Evolutionary conservation across 2,329 filamentous ascomycete genomes (phyloP), one percentile per base, ranked within the genome.

Genomic region (Colletotrichum cereale): DNA sequence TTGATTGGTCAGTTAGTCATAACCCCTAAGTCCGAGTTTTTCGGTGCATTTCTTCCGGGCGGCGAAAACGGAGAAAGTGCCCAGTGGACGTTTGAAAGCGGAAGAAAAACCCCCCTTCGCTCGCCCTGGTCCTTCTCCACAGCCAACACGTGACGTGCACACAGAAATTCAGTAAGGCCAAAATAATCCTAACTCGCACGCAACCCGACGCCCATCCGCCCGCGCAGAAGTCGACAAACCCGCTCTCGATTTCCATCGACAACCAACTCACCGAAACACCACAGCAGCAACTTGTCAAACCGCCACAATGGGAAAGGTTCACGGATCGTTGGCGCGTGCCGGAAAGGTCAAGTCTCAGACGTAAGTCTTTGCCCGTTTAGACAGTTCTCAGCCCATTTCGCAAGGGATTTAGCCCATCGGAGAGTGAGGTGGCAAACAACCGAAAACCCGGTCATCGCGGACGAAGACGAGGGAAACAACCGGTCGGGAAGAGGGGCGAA

Each of bases 331-430:
- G 86, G 93, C 93, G 85, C 93, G 94, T 94, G 94, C 93, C 65
- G 94, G 94, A 89, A 97, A 97, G 91, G 95, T 97, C 91, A 97
- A 97, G 93, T 96, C 93, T 87, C 93, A 96, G 87, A 96, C 93
- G 93, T 72, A 72, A 72, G 69, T 72, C 65, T 72, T 72, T 60
- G 53, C 53, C 66, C 58, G 44, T n/a, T 38, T 26, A 42, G 50
- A 42, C 61, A 55, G 36, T 10, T 16, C 12, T 18, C 26, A 55
- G 12, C 47, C 26, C 38, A 40, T 52, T 3, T 52, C 26, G 38
- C 16, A 12, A 21, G 24, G 24, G 24, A 7, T 48, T 40, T 56
- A n/a, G 40, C 21, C 36, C 21, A 44, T 47, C 14, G 47, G 34
- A 47, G 58, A 36, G n/a, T 53, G 24, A 68, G 65, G 65, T 60